Conservation (phyloP, 116 monocot species). For the Trichopus zeylanicus region DNA sequence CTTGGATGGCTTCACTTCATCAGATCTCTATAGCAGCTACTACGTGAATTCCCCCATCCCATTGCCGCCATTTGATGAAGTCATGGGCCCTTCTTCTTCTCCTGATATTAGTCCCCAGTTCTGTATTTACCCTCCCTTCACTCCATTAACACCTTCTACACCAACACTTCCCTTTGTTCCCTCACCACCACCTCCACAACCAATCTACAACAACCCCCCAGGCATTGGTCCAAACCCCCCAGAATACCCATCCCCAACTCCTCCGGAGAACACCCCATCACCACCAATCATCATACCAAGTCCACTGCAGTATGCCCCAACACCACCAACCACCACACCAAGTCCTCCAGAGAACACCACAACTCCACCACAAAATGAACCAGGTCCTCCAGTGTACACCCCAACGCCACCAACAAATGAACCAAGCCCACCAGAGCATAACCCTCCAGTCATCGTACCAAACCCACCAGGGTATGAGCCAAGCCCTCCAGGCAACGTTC, state of each 20-base stretch:
- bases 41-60: slow-evolving; percentile 24
- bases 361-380: background rate
- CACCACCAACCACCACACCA: background rate
- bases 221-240: too few species aligned
- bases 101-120: slow-evolving; percentile 23
- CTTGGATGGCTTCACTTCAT: slow-evolving; percentile 12
- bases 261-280: too few species aligned
- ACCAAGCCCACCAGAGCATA: background rate
- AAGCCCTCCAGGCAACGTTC: background rate
- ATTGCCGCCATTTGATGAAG: slow-evolving; percentile 20
- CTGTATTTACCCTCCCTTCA: slow-evolving; percentile 34
- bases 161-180: slow-evolving; percentile 11
- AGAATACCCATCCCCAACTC: too few species aligned
- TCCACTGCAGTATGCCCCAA: background rate
- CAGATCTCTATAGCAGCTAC: slow-evolving; percentile 24
- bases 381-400: background rate
- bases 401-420: background rate
- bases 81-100: slow-evolving; percentile 27
- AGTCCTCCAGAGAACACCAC: background rate
- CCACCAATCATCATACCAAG: too few species aligned
- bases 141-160: slow-evolving; percentile 27
- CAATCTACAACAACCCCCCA: slow-evolving; percentile 21
- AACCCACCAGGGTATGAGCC: background rate
- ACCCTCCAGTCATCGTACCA: background rate
- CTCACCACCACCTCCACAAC: slow-evolving; percentile 2